A percentile compares a stretch with the other conserved stretches of the same genome.
phyloP scores from a whole-genome alignment of 2,329 filamentous ascomycete genomes.

The Xylaria digitata region DNA sequence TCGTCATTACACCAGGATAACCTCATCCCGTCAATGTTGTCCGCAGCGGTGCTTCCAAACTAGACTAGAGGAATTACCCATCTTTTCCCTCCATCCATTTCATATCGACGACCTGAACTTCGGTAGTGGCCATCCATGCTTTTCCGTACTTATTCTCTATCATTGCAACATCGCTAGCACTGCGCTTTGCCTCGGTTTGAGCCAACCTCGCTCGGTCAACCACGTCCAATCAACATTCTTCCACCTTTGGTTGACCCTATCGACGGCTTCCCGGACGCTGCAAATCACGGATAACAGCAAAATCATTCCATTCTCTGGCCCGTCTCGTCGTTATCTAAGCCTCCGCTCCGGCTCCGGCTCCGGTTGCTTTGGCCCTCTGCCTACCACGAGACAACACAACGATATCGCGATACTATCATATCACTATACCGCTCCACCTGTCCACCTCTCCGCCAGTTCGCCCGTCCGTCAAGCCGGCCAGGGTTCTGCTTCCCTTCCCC shows the following conservation, averaged over 20 bases:
- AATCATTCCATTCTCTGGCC: neutral
- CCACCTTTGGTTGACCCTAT: neutral
- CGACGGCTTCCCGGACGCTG: neutral
- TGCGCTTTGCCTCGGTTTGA: conserved; percentile 29
- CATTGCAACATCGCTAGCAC: conserved; percentile 30
- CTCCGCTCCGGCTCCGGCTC: conserved; percentile 4
- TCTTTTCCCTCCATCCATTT: neutral
- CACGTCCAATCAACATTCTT: conserved; percentile 4
- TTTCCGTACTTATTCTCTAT: conserved; percentile 4
- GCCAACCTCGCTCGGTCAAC: neutral
- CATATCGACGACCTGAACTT: conserved; percentile 5
- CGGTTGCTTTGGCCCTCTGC: neutral
- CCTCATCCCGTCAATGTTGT: conserved; percentile 18
- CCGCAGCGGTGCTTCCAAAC: conserved; percentile 12
- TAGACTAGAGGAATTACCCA: neutral
- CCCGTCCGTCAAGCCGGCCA: conserved; percentile 13
- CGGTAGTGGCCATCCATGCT: conserved; percentile 13
- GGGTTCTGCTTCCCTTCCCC: neutral
- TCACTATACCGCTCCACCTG: neutral
- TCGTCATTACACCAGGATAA: conserved; percentile 19
- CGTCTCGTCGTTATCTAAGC: conserved; percentile 16
- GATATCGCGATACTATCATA: conserved; percentile 3
- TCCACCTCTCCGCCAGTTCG: neutral
- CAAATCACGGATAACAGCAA: neutral
- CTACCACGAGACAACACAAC: neutral